Evolutionary conservation across 2,329 filamentous ascomycete species (phyloP).

Genomic region (Penicillium sclerotigenum): DNA sequence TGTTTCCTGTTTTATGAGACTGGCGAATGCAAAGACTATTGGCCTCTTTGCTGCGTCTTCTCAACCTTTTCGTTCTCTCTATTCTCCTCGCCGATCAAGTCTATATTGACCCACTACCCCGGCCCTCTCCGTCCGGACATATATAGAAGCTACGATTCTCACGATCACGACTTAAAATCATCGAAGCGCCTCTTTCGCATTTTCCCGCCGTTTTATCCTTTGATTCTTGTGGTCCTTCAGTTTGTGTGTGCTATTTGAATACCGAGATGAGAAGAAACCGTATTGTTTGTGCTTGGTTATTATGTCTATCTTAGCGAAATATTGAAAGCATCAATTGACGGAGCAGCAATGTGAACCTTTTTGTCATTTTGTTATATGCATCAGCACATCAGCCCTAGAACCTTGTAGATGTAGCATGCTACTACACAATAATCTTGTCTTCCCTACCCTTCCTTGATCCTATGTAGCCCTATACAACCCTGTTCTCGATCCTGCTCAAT

Average conservation of each 20-base stretch:
- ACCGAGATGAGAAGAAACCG: neutral
- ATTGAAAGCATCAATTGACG: neutral
- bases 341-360: neutral
- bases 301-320: neutral
- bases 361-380: neutral
- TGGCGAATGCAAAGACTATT: neutral
- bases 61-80: neutral
- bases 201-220: neutral
- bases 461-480: neutral
- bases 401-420: neutral
- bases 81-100: conserved; percentile 11
- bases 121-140: conserved; percentile 9
- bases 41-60: neutral
- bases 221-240: conserved; percentile 29
- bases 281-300: neutral
- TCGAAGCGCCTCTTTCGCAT: conserved; percentile 8
- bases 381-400: neutral
- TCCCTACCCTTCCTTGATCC: too few species aligned
- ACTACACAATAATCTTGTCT: too few species aligned
- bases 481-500: too few species aligned
- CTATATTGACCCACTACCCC: conserved; percentile 14
- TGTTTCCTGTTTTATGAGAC: neutral
- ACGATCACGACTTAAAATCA: conserved; percentile 25
- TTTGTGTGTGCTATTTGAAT: neutral
- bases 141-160: conserved; percentile 25